phyloP scores from a whole-genome alignment of 306 rosid genomes.

The Luffa acutangula region DNA sequence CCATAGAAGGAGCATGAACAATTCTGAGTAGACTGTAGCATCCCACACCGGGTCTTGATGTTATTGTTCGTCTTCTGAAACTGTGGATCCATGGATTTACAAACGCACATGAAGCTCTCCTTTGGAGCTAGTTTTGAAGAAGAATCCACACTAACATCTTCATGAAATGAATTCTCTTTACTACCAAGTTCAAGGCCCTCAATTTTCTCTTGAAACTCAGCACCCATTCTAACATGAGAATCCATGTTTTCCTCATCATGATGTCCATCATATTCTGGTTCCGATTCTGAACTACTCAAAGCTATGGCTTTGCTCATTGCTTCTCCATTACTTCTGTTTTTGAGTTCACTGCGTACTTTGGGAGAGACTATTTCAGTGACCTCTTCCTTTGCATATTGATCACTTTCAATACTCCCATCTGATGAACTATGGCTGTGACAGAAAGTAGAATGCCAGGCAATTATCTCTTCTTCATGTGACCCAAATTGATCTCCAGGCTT shows the following conservation, averaged over 20 bases:
- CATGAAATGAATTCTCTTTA: constrained; percentile 11
- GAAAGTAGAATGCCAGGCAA: constrained; percentile 15
- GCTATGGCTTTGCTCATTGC: constrained; percentile 15
- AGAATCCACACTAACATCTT: constrained; percentile 15
- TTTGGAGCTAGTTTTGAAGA: constrained; percentile 11
- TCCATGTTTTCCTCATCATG: constrained; percentile 11
- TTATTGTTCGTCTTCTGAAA: constrained; percentile 3
- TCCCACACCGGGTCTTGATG: constrained; percentile 11
- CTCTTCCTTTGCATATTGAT: constrained; percentile 19
- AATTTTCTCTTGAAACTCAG: constrained; percentile 12
- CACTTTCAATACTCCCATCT: constrained; percentile 17
- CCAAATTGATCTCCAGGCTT: constrained; percentile 14
- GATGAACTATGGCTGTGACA: constrained; percentile 20
- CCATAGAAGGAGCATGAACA: constrained; percentile 14
- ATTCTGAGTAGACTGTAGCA: constrained; percentile 11
- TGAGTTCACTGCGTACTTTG: constrained; percentile 11
- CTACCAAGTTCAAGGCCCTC: constrained; percentile 10
- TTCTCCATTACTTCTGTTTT: constrained; percentile 16
- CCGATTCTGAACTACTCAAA: constrained; percentile 22
- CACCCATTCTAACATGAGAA: constrained; percentile 10
- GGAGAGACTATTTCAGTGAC: constrained; percentile 14
- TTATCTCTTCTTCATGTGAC: constrained; percentile 11
- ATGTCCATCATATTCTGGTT: neutral
- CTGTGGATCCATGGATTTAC: constrained; percentile 19
- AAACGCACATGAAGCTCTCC: constrained; percentile 13